Percentiles rank a stretch among this genome's conserved stretches.
These are phyloP conservation scores for Sporodiniella umbellata DNA, from an alignment of 371 early-diverging fungal genomes.

Conservation along the genomic window DNA sequence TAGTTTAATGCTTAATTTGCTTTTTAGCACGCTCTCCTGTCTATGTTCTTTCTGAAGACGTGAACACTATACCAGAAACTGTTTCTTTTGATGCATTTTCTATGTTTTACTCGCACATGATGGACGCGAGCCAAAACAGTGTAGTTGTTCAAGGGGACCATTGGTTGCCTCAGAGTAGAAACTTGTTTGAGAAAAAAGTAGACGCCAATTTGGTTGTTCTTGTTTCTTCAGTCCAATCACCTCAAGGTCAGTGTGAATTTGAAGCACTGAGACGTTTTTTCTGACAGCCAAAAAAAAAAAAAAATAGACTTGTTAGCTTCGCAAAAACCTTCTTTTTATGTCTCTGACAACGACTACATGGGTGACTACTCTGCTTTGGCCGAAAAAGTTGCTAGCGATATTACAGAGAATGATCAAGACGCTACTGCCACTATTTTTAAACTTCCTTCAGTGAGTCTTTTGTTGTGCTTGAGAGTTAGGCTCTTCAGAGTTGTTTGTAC, in stretches of 20 bases:
- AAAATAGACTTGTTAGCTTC: conserved; percentile 19
- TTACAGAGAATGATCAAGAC: conserved; percentile 8
- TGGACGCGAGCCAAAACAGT: conserved; percentile 20
- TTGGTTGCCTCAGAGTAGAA: conserved; percentile 4
- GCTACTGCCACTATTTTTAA: conserved; percentile 7
- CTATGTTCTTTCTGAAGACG: conserved; percentile 10
- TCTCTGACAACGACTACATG: conserved; percentile 26
- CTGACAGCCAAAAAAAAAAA: no score
- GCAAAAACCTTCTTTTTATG: conserved; percentile 32
- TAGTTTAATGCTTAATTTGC: neutral
- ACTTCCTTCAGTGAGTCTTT: neutral
- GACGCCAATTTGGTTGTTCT: conserved; percentile 19
- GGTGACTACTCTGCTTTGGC: conserved; percentile 26
- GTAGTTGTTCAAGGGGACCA: conserved; percentile 11
- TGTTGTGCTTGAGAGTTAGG: no score
- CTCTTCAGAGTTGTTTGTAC: no score
- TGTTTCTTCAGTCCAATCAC: conserved; percentile 14
- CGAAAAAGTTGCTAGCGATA: conserved; percentile 18
- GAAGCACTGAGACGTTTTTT: no score
- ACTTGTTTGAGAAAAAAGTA: conserved; percentile 19
- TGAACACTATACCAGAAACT: neutral
- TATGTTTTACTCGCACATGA: conserved; percentile 23
- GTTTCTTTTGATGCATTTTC: conserved; percentile 20
- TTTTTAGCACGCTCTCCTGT: conserved; percentile 25
- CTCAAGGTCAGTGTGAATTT: conserved; percentile 20